These are phyloP conservation scores for Gossypium lobatum DNA, from an alignment of 441 rosid genomes.

Conservation along the genomic window DNA sequence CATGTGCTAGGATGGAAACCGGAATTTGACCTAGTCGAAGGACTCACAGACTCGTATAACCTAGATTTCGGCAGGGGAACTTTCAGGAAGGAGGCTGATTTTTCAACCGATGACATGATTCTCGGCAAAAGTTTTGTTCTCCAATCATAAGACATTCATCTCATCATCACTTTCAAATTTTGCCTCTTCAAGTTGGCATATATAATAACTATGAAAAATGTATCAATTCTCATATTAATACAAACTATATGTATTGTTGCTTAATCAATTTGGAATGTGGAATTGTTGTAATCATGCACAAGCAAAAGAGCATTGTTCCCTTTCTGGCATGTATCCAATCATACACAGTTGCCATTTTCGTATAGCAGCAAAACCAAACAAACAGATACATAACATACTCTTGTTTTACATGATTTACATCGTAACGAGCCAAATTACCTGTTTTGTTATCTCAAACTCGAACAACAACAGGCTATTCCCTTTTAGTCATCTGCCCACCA, in stretches of 20 bases:
- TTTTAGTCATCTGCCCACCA: conserved; percentile 44
- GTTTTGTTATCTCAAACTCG: neutral
- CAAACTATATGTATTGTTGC: neutral
- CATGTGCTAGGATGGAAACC: conserved; percentile 74
- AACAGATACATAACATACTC: neutral
- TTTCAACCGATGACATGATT: conserved; percentile 76
- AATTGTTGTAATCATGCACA: neutral
- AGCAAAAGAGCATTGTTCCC: neutral
- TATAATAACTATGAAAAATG: neutral
- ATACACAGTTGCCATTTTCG: neutral
- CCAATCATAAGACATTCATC: conserved; percentile 33
- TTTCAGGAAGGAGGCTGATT: conserved; percentile 85
- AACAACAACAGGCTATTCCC: neutral
- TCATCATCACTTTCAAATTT: neutral
- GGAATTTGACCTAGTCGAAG: conserved; percentile 69
- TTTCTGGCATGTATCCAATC: neutral
- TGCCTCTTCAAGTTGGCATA: conserved; percentile 1
- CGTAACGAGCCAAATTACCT: neutral
- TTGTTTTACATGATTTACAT: conserved; percentile 1
- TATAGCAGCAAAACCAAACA: neutral
- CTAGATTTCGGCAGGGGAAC: conserved; percentile 88
- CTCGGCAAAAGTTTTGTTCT: conserved; percentile 74
- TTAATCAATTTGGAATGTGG: neutral
- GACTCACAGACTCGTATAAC: conserved; percentile 84
- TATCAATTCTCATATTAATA: neutral